Evolutionary conservation across 768 basidiomycete genomes (phyloP), one percentile per base, ranked within the genome.

Genomic region (Cystobasidium ongulense): DNA sequence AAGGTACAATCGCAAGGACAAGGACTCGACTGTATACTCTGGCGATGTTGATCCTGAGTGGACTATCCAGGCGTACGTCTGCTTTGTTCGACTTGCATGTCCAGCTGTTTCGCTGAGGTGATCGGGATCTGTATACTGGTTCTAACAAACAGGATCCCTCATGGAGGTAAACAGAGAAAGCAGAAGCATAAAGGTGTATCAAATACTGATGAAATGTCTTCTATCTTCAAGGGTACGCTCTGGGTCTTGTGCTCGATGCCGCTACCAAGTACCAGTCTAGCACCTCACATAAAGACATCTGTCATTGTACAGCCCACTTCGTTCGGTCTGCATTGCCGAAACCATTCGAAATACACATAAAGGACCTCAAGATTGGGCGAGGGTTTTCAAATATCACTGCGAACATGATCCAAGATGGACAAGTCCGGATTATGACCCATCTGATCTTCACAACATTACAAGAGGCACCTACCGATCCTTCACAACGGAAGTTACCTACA

Each of bases 221-320:
- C n/a, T n/a, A n/a, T n/a, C n/a, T 31, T 36, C 3, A 23, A 67
- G 65, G 68, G 13, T 71, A 71, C 31, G 68, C 68, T 23, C 68
- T 71, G 1, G 68, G 68, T 54, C 68, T 71, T 36, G 41, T 71
- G 15, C 68, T 71, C 13, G 53, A 71, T 43, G 68, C 68, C 54
- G 68, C 68, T 13, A 57, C 59, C 50, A 33, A 71, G 53, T 59
- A 52, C n/a, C 68, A 71, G 25, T 27, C 31, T 31, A 29, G 29
- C 27, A 71, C 68, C 1, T 33, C 68, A 10, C 68, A 71, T 27
- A 33, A 54, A 36, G 68, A 71, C 53, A 29, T 71, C 8, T 54
- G 52, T 23, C 68, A 71, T 38, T 71, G 68, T 27, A 71, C 68
- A 25, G 68, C 68, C 1, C 68, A 71, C 68, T 71, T 54, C 38